These are phyloP conservation scores for Tillandsia leiboldiana DNA, from an alignment of 176 grass and related monocot species.

Conservation along the genomic window DNA sequence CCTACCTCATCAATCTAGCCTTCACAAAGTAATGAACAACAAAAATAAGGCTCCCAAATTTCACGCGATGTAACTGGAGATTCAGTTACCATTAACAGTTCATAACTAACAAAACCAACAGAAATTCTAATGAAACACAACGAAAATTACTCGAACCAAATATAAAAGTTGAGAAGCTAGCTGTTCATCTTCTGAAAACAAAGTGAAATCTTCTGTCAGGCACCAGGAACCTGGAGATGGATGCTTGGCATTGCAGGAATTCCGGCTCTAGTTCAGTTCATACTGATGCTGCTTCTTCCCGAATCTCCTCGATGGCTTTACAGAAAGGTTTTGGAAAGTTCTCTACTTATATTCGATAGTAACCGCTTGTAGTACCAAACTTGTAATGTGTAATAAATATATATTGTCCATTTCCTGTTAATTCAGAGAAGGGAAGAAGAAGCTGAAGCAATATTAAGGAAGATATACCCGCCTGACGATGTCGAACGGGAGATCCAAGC, in stretches of 20 bases:
- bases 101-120: no score
- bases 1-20: constrained; percentile 83
- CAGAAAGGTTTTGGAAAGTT: constrained; percentile 31
- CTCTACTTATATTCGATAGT: background rate
- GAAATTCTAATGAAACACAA: no score
- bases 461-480: constrained; percentile 44
- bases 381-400: no score
- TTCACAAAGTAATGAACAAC: constrained; percentile 43
- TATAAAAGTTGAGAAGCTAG: no score
- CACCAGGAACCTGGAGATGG: constrained; percentile 80
- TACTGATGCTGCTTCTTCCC: constrained; percentile 60
- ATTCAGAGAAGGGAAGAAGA: constrained; percentile 43
- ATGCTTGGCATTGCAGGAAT: constrained; percentile 79
- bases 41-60: background rate
- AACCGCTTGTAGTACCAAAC: no score
- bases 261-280: constrained; percentile 62
- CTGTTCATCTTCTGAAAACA: no score
- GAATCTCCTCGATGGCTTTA: constrained; percentile 80
- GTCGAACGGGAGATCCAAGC: constrained; percentile 46
- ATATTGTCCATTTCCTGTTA: background rate
- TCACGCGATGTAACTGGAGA: no score
- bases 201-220: constrained; percentile 16
- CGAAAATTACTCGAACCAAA: no score
- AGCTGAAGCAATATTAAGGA: constrained; percentile 47
- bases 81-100: no score